Base-by-base conservation (phyloP, 2,329 filamentous ascomycete genomes). In the Massarina eburnea region DNA sequence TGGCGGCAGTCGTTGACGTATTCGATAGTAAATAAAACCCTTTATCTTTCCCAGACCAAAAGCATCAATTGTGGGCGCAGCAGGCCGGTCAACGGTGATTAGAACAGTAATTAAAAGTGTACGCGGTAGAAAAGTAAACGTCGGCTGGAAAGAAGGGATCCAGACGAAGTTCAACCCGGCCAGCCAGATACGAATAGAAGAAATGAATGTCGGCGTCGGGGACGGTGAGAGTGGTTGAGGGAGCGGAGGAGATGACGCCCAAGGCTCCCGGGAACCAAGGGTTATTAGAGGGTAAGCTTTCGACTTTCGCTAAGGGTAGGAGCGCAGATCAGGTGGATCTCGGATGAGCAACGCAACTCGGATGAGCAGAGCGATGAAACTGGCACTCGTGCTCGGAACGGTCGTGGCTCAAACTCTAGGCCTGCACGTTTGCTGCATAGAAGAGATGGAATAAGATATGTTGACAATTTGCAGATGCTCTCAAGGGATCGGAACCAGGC, bases 151-250 rank as follows among this genome's bases (percentile, higher is more conserved):
- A 56, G 46, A 54, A 52, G 54, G 51, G 43, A 56, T 66, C 55
- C 62, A 68, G 65, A 68, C 51, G 56, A 62, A 64, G 57, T 68
- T 64, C 58, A 64, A 68, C 64, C 66, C 66, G 67, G 67, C 67
- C 67, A 70, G 67, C 67, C 65, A 69, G 66, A 70, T 69, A 66
- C 60, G 66, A 69, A 70, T 48, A 45, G 58, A 67, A 68, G 62
- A 61, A 70, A 68, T 61, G 67, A 68, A 57, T 62, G 67, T 64
- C 57, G 59, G 58, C 57, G 66, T 67, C 64, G 58, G 55, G 49
- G 57, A 61, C 51, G 58, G 35, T 45, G 42, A 55, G 57, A 54
- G 48, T 40, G 46, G 51, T 58, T 58, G 43, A 57, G 51, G 52
- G 35, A 57, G 58, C 50, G 59, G 57, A 61, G 57, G 57, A 61